Evolutionary conservation across 495 filamentous ascomycete species (phyloP), one percentile per base, ranked within the genome.

Genomic region (Sporormia fimetaria): DNA sequence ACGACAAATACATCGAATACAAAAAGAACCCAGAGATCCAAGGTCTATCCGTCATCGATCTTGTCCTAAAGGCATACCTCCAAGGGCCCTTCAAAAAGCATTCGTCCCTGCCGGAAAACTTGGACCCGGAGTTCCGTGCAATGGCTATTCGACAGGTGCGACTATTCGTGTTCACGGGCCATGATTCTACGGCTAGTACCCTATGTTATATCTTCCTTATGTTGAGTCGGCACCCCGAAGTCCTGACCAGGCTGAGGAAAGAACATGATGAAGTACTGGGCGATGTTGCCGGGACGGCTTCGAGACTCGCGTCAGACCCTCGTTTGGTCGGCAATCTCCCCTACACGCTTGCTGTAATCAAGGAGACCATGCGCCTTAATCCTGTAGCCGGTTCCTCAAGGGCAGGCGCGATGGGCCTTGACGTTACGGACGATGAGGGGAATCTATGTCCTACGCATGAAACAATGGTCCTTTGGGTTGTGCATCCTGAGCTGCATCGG

Each of bases 101-200:
- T n/a, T n/a, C n/a, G n/a, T n/a, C 30, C 4, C 21, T 6, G 6
- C 15, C 35, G 5, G 11, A 24, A 22, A 27, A 26, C 3, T 21
- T 44, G 4, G 45, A 49, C 18, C 18, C 38, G 8, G 38, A 47
- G 22, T 59, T 59, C 29, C 25, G 35, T 23, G n/a, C 24, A n/a
- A 44, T 42, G 6, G 48, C 56, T 5, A 49, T 47, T 10, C 28
- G 37, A 10, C 45, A 62, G 26, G 44, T 60, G 16, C 43, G 50
- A 24, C 25, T 42, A 6, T 61, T 68, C 44, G 46, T 67, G 16
- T 67, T 68, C 25, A 59, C 63, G 2, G 66, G 66, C 2, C 63
- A 68, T 32, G 63, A 67, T 27, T 66, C 66, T 0, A 67, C 66
- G 7, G 57, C 56, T 24, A 56, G 40, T n/a, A 48, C 58, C 3